These are phyloP conservation scores for Talaromyces sp. DNA, from an alignment of 2,329 filamentous ascomycete genomes.

Conservation along the genomic window DNA sequence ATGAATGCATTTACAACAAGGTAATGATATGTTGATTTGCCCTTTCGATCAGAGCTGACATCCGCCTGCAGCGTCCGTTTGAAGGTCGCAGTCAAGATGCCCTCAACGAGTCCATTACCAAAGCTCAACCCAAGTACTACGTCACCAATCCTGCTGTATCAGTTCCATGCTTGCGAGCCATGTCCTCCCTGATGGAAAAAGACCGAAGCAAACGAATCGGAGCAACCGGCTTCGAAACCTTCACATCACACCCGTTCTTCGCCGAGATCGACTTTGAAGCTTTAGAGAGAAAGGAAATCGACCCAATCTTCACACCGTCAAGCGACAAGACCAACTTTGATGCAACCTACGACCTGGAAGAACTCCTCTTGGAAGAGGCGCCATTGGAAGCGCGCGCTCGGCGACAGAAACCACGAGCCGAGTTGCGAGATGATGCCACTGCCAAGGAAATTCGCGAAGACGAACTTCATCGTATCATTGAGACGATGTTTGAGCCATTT, in stretches of 20 bases:
- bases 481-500: constrained; percentile 88
- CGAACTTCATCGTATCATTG: constrained; percentile 89
- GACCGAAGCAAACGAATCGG: constrained; percentile 79
- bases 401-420: constrained; percentile 87
- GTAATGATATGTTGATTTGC: constrained; percentile 24
- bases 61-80: constrained; percentile 67
- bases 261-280: constrained; percentile 75
- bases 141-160: constrained; percentile 87
- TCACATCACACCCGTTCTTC: constrained; percentile 87
- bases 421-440: constrained; percentile 88
- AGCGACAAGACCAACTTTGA: constrained; percentile 99
- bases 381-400: constrained; percentile 87
- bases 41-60: background rate
- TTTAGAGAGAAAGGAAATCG: constrained; percentile 78
- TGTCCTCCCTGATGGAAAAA: constrained; percentile 74
- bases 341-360: constrained; percentile 94
- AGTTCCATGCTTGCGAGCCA: constrained; percentile 80
- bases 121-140: constrained; percentile 79
- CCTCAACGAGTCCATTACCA: constrained; percentile 73
- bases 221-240: constrained; percentile 73
- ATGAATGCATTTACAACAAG: constrained; percentile 99
- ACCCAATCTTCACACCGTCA: constrained; percentile 86
- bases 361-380: constrained; percentile 87
- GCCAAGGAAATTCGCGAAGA: constrained; percentile 93
- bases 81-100: constrained; percentile 81